phyloP scores from a whole-genome alignment of 73 alveolate genomes.

The Durusdinium trenchii region DNA sequence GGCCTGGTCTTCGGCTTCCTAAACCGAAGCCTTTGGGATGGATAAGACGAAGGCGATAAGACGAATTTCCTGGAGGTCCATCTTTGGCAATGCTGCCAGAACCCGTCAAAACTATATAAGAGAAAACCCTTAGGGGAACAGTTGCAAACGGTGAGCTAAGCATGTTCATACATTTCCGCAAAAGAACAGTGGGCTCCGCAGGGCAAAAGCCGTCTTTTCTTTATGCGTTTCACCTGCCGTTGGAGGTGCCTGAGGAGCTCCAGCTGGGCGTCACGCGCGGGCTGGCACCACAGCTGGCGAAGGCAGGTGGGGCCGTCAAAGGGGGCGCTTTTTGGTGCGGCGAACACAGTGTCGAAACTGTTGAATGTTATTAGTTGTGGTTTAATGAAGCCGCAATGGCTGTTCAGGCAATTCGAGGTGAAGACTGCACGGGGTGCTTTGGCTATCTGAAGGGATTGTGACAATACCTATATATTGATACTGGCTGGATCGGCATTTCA shows the following conservation, averaged over 20 bases:
- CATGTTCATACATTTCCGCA: neutral
- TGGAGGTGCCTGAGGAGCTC: constrained; percentile 29
- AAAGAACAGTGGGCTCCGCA: neutral
- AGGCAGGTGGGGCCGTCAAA: neutral
- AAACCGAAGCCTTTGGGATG: too few species aligned
- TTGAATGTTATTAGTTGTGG: too few species aligned
- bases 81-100: too few species aligned
- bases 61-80: too few species aligned
- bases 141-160: too few species aligned
- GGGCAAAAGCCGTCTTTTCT: too few species aligned
- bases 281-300: constrained; percentile 14
- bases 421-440: neutral
- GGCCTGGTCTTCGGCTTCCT: too few species aligned
- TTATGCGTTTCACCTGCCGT: neutral
- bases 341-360: too few species aligned
- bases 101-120: too few species aligned
- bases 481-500: neutral
- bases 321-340: neutral
- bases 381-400: too few species aligned
- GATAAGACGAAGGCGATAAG: too few species aligned
- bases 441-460: neutral
- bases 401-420: neutral
- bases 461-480: neutral
- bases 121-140: too few species aligned
- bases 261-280: neutral